Percentiles rank a stretch among this genome's conserved stretches.
Conservation (phyloP, 345 rosid genomes). For the Arabis alpina region DNA sequence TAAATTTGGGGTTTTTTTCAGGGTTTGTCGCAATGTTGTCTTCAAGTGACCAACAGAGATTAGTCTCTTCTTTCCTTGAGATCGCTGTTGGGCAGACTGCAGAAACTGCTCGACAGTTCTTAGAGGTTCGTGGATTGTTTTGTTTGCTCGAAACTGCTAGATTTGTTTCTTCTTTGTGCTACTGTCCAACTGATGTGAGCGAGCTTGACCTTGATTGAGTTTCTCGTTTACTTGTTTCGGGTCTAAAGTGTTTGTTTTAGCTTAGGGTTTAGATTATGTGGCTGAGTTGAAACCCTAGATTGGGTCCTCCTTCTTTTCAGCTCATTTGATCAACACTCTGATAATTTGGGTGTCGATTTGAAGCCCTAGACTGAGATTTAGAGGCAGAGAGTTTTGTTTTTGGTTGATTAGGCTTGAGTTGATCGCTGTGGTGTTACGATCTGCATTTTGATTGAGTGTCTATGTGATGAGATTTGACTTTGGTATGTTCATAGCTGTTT, state of each 20-base stretch:
- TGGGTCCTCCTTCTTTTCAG: constrained; percentile 8
- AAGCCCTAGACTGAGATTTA: constrained; percentile 7
- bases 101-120: constrained; percentile 85
- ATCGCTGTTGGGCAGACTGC: constrained; percentile 94
- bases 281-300: constrained; percentile 34
- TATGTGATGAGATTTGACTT: constrained; percentile 16
- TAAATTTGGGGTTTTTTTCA: constrained; percentile 14
- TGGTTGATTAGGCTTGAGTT: constrained; percentile 19
- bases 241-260: constrained; percentile 12
- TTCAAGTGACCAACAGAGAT: constrained; percentile 62
- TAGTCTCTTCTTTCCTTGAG: constrained; percentile 95
- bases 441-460: constrained; percentile 20
- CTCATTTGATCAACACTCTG: background rate
- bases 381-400: background rate
- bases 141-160: constrained; percentile 26
- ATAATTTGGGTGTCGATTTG: constrained; percentile 5
- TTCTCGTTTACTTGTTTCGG: background rate
- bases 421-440: constrained; percentile 1
- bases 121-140: constrained; percentile 57
- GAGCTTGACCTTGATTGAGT: constrained; percentile 30
- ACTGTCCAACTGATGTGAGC: constrained; percentile 21
- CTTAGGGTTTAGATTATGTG: constrained; percentile 18
- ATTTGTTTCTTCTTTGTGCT: constrained; percentile 26
- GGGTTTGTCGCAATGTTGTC: constrained; percentile 47
- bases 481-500: background rate